phyloP scores from a whole-genome alignment of 345 rosid genomes.

The Nasturtium officinale region DNA sequence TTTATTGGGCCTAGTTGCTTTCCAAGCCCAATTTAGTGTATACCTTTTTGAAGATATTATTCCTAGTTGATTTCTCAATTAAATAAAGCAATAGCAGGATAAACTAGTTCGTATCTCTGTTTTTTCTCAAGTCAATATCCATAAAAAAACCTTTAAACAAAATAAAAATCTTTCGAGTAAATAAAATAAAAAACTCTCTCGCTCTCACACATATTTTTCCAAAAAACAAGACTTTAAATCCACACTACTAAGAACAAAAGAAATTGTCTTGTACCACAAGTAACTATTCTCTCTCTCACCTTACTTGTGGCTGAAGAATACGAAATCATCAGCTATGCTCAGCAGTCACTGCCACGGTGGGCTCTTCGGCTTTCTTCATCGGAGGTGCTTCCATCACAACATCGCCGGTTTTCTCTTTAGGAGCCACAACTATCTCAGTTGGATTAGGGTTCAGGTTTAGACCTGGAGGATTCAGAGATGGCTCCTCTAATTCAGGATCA shows the following conservation, averaged over 20 bases:
- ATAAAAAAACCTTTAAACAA: neutral
- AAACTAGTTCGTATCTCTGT: neutral
- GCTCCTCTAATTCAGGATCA: conserved; percentile 24
- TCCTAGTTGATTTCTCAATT: too few relatives aligned
- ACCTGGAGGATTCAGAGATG: conserved; percentile 12
- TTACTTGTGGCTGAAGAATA: neutral
- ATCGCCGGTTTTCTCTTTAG: conserved; percentile 29
- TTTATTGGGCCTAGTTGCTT: conserved; percentile 1
- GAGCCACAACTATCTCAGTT: conserved; percentile 9
- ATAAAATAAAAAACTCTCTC: neutral
- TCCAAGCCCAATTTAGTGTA: neutral
- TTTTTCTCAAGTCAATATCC: neutral
- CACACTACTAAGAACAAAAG: conserved; percentile 6
- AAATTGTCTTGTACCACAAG: conserved; percentile 25
- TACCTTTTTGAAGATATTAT: too few relatives aligned
- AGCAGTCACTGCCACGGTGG: conserved; percentile 15
- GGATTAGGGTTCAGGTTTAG: conserved; percentile 20
- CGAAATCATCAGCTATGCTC: conserved; percentile 35
- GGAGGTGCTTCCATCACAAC: conserved; percentile 48
- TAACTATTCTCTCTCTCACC: neutral
- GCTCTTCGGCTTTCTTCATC: conserved; percentile 28
- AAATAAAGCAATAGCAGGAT: neutral
- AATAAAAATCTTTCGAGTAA: neutral
- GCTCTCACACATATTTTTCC: neutral
- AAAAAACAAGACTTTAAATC: neutral